A percentile compares a stretch with the other conserved stretches of the same genome.
These are phyloP conservation scores for Alternaria rosae DNA, from an alignment of 2,329 filamentous ascomycete species.

Conservation along the genomic window DNA sequence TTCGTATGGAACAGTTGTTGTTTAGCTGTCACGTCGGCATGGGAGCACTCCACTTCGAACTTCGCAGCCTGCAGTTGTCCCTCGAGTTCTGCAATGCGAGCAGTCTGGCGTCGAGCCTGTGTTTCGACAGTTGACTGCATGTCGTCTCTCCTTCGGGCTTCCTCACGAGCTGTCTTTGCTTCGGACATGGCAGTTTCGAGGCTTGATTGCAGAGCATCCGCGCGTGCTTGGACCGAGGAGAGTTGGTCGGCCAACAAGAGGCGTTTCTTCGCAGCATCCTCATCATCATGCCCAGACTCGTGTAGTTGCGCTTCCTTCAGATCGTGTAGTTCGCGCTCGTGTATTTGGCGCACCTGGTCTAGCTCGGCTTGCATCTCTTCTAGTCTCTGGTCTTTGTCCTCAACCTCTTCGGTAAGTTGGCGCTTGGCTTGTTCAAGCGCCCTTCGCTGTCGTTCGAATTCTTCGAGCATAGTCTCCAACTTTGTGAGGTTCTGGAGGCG, in stretches of 20 bases:
- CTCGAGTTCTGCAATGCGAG: constrained; percentile 32
- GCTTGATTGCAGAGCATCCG: constrained; percentile 33
- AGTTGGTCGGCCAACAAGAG: constrained; percentile 29
- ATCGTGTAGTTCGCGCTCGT: constrained; percentile 14
- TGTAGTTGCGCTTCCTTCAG: constrained; percentile 7
- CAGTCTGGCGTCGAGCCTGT: constrained; percentile 14
- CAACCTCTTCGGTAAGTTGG: constrained; percentile 6
- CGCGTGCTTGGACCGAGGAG: constrained; percentile 33
- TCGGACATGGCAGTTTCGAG: constrained; percentile 39
- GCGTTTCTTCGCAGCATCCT: constrained; percentile 16
- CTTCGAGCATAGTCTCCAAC: constrained; percentile 36
- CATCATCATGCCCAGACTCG: background rate
- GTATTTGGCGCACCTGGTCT: background rate
- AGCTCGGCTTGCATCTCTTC: constrained; percentile 10
- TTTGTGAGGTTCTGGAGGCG: constrained; percentile 33
- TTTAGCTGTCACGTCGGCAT: constrained; percentile 34
- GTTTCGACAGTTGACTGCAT: constrained; percentile 16
- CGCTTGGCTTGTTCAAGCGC: constrained; percentile 8
- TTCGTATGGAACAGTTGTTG: constrained; percentile 36
- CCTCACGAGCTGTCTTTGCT: constrained; percentile 33
- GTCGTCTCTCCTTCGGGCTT: constrained; percentile 21
- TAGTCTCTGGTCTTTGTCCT: constrained; percentile 5
- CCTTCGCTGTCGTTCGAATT: constrained; percentile 12
- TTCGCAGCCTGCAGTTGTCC: constrained; percentile 29
- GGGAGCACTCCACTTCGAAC: constrained; percentile 37